Base-by-base conservation (phyloP, 2,329 filamentous ascomycete genomes). In the Coleophoma eucalyptorum region DNA sequence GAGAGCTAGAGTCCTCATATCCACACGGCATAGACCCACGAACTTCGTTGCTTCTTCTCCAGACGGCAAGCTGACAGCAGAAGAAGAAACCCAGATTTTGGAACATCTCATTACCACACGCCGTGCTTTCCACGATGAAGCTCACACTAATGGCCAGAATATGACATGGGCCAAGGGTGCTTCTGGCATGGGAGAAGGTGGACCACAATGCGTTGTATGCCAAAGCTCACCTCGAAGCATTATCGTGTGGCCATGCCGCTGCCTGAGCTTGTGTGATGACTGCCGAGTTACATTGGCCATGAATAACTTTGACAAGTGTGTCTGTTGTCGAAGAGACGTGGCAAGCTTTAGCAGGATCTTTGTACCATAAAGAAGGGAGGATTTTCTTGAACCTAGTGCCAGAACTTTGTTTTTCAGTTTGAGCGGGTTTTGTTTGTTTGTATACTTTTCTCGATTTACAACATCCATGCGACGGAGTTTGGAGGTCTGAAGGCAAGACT, bases 261-360 rank as follows among this genome's bases (percentile, higher is more conserved):
- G 94, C 66, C 77, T 99, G 51, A 93, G 90, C 59, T 78, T 97
- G 12, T 97, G 94, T 66, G 94, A 99, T 67, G 94, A 97, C 59
- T 97, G 94, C 66, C 80, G 94, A 32, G 89, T 97, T 34, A 93
- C 90, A 41, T 77, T 97, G 55, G 94, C 94, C 3, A 92, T 96
- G 84, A 95, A 97, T 67, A 97, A 97, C 67, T 97, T 96, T 67
- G 90, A 92, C 57, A 95, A 90, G 65, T 99, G 94, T 66, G 92
- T 97, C 37, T 97, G 93, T 63, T 97, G 94, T 68, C 81, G 94
- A 46, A 83, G 90, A 50, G 88, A 94, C 61, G 90, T 97, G 31
- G 82, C 84, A 50, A 94, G 92, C 49, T 97, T 96, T 69, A 92
- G 90, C 58, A 83, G 90, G 60, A 83, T 99, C 53, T 99, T 89